Evolutionary conservation across 1,284 basidiomycete genomes (phyloP), one percentile per base, ranked within the genome.

Genomic region (Microbotryomycetes sp.): DNA sequence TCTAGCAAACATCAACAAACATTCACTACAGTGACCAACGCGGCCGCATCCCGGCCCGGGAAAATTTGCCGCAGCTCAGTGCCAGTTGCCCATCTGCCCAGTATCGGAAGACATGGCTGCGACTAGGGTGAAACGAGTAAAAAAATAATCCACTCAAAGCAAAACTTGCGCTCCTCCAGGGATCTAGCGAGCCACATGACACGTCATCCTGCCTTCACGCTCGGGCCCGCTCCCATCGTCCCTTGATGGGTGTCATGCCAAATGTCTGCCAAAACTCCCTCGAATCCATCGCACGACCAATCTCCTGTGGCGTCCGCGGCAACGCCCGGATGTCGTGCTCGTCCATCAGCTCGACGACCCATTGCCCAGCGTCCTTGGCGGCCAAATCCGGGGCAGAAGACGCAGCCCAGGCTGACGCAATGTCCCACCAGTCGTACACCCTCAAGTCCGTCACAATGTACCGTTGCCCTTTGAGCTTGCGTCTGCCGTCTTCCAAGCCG

Each of bases 381-480:
- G 53, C 63, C 65, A 5, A 15, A 18, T 49, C 23, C 2, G 21
- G 5, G 18, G 50, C 24, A 26, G 50, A 29, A 9, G 24, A 30
- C 4, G 29, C 4, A 16, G 45, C 52, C 59, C 65, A 84, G 3
- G 81, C 79, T 6, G 80, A 79, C 1, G 81, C 82, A 7, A 85
- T 75, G 66, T 85, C 83, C 83, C 83, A 85, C 83, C 83, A 85
- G 70, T 85, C 73, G 68, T 85, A 83, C 30, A 85, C 79, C 7
- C 83, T 78, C 18, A 77, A 75, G 67, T 86, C 83, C 7, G 80
- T 82, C 26, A 85, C 71, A 11, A 84, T 15, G 53, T 50, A 60
- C 4, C 61, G 52, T 46, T 54, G 47, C 1, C 62, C 57, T 24
- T 26, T 45, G 5, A 21, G 29, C 21, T 18, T 54, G 13, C 26